A percentile compares a stretch with the other conserved stretches of the same genome.
These are phyloP conservation scores for Phycomyces nitens DNA, from an alignment of 192 early-diverging fungal genomes.

Conservation along the genomic window DNA sequence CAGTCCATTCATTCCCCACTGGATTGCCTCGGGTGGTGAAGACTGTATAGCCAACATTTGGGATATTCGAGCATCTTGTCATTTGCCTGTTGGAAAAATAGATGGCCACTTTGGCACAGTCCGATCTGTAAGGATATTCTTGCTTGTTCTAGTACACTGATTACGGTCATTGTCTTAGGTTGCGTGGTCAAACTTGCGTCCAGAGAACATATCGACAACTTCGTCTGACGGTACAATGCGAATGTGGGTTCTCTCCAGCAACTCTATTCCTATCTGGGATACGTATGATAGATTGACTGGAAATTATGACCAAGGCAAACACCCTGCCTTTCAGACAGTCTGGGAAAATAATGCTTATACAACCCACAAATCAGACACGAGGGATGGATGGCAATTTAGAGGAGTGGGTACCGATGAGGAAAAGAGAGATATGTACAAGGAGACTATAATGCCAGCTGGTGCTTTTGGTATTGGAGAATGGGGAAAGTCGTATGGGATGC, in stretches of 20 bases:
- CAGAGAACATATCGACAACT: slow-evolving; percentile 17
- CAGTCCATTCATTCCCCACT: slow-evolving; percentile 35
- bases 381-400: neutral
- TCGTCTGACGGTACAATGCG: slow-evolving; percentile 18
- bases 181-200: slow-evolving; percentile 23
- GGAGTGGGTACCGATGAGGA: neutral
- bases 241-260: slow-evolving; percentile 15
- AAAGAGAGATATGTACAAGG: neutral
- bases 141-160: no score
- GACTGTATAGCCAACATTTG: slow-evolving; percentile 32
- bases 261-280: slow-evolving; percentile 17
- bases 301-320: slow-evolving; percentile 2
- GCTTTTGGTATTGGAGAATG: slow-evolving; percentile 23
- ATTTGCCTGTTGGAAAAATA: slow-evolving; percentile 24
- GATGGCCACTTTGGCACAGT: slow-evolving; percentile 15
- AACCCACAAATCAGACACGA: neutral
- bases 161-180: neutral
- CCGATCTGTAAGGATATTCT: slow-evolving; percentile 20
- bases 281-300: slow-evolving; percentile 4
- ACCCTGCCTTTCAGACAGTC: neutral
- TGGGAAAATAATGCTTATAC: neutral
- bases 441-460: slow-evolving; percentile 5
- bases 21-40: slow-evolving; percentile 30
- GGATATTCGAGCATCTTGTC: slow-evolving; percentile 21
- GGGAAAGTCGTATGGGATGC: neutral